A percentile compares a stretch with the other conserved stretches of the same genome.
phyloP scores from a whole-genome alignment of 352 stramenopile species.

The Pythium brachiatum region DNA sequence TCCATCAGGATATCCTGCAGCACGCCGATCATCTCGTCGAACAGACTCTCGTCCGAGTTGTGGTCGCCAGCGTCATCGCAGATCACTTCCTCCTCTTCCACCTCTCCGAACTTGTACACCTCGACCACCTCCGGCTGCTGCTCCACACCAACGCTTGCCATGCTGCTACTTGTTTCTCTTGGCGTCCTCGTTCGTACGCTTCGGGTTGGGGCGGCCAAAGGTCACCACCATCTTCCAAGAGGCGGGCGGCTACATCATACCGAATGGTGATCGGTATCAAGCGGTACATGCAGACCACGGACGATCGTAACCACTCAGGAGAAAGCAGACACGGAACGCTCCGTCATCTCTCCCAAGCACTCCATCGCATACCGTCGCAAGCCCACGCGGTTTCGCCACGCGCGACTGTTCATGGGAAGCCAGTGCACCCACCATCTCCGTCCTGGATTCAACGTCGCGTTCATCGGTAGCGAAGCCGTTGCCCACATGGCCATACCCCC shows the following conservation, averaged over 20 bases:
- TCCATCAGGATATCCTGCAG: slow-evolving; percentile 81
- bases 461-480: neutral
- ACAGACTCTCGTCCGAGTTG: slow-evolving; percentile 72
- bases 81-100: slow-evolving; percentile 67
- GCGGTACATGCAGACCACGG: too few relatives aligned
- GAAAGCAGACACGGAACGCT: neutral
- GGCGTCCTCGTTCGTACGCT: neutral
- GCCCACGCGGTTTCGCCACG: neutral
- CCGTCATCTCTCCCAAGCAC: neutral
- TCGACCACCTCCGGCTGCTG: slow-evolving; percentile 54
- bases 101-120: slow-evolving; percentile 36
- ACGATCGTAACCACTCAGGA: neutral
- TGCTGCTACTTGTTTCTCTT: neutral
- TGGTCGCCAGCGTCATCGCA: slow-evolving; percentile 59
- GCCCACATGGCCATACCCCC: neutral
- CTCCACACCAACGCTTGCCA: slow-evolving; percentile 22
- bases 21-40: slow-evolving; percentile 80
- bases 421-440: neutral
- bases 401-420: slow-evolving; percentile 2
- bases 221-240: neutral
- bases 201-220: neutral
- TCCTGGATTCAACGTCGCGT: neutral
- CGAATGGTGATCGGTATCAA: too few relatives aligned
- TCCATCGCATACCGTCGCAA: neutral
- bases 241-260: neutral